phyloP scores from a whole-genome alignment of 306 rosid genomes.

The Quercus glauca region DNA sequence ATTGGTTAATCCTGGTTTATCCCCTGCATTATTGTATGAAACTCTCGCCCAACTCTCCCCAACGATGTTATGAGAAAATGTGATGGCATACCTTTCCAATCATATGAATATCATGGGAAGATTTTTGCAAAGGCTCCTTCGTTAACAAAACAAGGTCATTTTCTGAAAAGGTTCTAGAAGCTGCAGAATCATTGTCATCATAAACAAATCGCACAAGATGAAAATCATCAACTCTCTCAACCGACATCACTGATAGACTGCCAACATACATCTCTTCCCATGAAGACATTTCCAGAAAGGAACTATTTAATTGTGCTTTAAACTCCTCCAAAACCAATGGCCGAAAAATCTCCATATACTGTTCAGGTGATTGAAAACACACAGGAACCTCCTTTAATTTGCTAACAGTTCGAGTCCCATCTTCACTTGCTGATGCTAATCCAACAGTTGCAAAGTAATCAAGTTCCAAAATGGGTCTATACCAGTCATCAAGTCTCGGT shows the following conservation, averaged over 20 bases:
- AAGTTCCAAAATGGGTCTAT: conserved; percentile 76
- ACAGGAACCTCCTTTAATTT: conserved; percentile 85
- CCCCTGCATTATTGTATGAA: not conserved
- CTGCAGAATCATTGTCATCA: conserved; percentile 57
- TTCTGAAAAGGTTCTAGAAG: conserved; percentile 72
- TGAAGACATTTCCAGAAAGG: conserved; percentile 71
- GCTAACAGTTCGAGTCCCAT: conserved; percentile 39
- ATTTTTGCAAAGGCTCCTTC: conserved; percentile 73
- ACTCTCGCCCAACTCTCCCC: not conserved
- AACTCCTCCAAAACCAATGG: conserved; percentile 96
- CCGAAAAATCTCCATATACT: conserved; percentile 70
- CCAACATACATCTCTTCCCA: conserved; percentile 83
- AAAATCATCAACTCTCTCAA: conserved; percentile 92
- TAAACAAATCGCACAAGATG: conserved; percentile 84
- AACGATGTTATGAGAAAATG: not conserved
- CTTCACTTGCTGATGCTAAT: conserved; percentile 58
- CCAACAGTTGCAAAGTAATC: conserved; percentile 76
- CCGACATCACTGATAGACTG: conserved; percentile 73
- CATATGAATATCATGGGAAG: conserved; percentile 80
- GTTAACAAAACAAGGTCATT: conserved; percentile 84
- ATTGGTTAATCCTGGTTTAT: not conserved
- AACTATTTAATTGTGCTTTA: conserved; percentile 81
- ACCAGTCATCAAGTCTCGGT: conserved; percentile 90
- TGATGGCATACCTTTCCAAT: conserved; percentile 77
- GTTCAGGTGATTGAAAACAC: conserved; percentile 79